Percentiles rank a stretch among this genome's conserved stretches.
phyloP scores from a whole-genome alignment of 495 filamentous ascomycete genomes.

The Evernia prunastri region DNA sequence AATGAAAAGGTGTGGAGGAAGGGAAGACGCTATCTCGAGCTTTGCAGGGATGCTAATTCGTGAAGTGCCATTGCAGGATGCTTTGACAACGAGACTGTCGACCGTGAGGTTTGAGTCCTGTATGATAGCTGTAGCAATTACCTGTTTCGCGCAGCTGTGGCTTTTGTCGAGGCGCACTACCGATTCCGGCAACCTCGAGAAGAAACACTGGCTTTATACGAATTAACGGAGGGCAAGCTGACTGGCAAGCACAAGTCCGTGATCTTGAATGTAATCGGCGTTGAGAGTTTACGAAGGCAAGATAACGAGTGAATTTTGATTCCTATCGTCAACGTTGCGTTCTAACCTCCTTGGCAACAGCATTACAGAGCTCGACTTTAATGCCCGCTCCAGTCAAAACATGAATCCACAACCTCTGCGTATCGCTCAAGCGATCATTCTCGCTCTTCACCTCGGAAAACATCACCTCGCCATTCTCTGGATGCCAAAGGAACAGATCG shows the following conservation, averaged over 20 bases:
- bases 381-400: constrained; percentile 79
- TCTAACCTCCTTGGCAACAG: constrained; percentile 66
- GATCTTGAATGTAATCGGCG: neutral
- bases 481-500: constrained; percentile 84
- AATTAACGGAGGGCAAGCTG: neutral
- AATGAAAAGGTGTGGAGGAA: too few relatives aligned
- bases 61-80: too few relatives aligned
- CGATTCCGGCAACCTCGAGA: neutral
- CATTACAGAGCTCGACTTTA: constrained; percentile 81
- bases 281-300: neutral
- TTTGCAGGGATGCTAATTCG: too few relatives aligned
- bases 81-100: neutral
- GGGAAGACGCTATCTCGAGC: too few relatives aligned
- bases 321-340: constrained; percentile 11
- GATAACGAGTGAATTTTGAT: neutral
- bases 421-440: constrained; percentile 94
- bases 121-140: neutral
- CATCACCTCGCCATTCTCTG: constrained; percentile 52
- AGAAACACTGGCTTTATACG: neutral
- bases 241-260: neutral
- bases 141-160: neutral
- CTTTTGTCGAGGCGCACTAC: neutral
- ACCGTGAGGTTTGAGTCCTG: neutral
- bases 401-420: constrained; percentile 94
- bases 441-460: constrained; percentile 91